A percentile compares a stretch with the other conserved stretches of the same genome.
phyloP scores from a whole-genome alignment of 345 rosid genomes.

The Gossypium raimondii region DNA sequence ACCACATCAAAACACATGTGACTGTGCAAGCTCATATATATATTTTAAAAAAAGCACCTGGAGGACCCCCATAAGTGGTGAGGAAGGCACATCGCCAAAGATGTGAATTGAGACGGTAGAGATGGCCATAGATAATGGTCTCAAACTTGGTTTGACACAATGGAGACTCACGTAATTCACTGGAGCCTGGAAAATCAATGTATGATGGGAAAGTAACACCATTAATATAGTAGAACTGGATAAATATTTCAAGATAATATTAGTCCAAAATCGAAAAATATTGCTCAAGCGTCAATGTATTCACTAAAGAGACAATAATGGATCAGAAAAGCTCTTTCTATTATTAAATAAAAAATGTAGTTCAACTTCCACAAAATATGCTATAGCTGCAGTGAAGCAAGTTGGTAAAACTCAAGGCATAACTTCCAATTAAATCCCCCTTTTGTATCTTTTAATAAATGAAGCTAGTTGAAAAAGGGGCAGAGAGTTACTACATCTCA shows the following conservation, averaged over 20 bases:
- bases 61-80: constrained; percentile 88
- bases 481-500: neutral
- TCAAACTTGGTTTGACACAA: constrained; percentile 78
- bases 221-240: neutral
- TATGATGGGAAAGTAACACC: neutral
- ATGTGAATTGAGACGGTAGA: constrained; percentile 87
- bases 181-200: constrained; percentile 54
- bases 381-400: neutral
- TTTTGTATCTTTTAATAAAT: neutral
- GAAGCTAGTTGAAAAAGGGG: neutral
- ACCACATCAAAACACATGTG: neutral
- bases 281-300: neutral
- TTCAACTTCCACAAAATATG: neutral
- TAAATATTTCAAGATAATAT: constrained; percentile 9
- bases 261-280: neutral
- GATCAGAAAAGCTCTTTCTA: neutral
- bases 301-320: neutral
- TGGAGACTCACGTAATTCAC: constrained; percentile 88
- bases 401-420: neutral
- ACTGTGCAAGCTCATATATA: neutral
- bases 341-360: neutral
- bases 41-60: constrained; percentile 40
- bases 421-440: constrained; percentile 1
- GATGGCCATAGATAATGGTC: constrained; percentile 89
- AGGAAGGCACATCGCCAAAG: constrained; percentile 95